Percentiles rank a stretch among this genome's conserved stretches.
Evolutionary conservation across 371 early-diverging fungal genomes (phyloP).

Genomic region (Caulochytrium protostelioides): DNA sequence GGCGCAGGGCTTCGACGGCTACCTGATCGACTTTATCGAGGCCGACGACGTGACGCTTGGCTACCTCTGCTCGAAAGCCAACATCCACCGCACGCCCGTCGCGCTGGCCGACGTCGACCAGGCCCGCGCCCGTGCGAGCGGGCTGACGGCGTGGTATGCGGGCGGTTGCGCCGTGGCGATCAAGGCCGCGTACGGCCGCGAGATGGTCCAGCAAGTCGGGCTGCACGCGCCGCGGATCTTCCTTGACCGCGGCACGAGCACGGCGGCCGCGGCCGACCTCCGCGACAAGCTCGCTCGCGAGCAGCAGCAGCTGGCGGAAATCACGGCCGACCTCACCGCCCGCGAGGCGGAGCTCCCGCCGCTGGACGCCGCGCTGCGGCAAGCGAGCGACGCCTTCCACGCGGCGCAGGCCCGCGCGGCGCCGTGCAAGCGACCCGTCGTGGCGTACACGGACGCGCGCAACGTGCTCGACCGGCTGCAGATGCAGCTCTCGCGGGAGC

Average conservation of each 20-base stretch:
- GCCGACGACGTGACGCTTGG: too few species aligned
- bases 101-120: constrained; percentile 19
- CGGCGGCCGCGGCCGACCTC: too few species aligned
- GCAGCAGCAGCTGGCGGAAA: constrained; percentile 8
- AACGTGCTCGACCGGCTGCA: background rate
- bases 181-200: too few species aligned
- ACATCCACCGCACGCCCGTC: constrained; percentile 39
- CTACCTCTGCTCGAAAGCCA: constrained; percentile 34
- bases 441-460: background rate
- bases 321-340: constrained; percentile 7
- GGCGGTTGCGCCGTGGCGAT: too few species aligned
- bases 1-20: constrained; percentile 45
- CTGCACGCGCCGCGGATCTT: too few species aligned
- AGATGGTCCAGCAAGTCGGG: too few species aligned
- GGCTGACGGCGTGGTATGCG: too few species aligned
- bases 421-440: background rate
- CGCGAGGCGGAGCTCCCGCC: background rate
- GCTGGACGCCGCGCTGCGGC: constrained; percentile 8
- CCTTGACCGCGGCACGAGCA: too few species aligned
- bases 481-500: background rate
- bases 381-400: constrained; percentile 1
- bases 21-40: constrained; percentile 45
- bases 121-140: too few species aligned
- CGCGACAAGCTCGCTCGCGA: constrained; percentile 6
- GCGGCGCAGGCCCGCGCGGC: constrained; percentile 1